These are phyloP conservation scores for Oryza meyeriana DNA, from an alignment of 176 grass and related monocot species.

Conservation along the genomic window DNA sequence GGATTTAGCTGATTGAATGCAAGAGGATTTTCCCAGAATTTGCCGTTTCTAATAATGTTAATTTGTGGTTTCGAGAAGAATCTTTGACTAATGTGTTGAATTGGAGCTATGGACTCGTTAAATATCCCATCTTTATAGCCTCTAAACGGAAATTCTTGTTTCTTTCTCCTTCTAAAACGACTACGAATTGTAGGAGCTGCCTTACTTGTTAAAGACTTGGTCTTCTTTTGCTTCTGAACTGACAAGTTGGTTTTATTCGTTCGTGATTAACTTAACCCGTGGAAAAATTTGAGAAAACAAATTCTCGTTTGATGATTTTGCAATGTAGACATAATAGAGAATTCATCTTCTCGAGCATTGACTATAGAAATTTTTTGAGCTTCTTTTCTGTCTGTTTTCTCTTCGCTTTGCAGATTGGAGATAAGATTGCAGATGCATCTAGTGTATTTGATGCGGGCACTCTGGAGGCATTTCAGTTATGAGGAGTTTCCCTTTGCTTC, in stretches of 20 bases:
- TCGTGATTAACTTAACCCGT: not conserved
- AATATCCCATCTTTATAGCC: not conserved
- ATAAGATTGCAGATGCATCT: conserved; percentile 56
- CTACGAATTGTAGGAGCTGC: not conserved
- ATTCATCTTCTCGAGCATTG: not conserved
- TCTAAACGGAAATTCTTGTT: not conserved
- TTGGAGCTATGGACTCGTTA: not conserved
- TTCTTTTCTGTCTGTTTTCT: not conserved
- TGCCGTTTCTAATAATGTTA: not conserved
- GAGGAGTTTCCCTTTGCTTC: conserved; percentile 50
- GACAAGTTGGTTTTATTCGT: not conserved
- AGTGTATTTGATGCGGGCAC: conserved; percentile 73
- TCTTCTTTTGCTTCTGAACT: not conserved
- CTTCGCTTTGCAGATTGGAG: conserved; percentile 60
- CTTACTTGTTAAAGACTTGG: not conserved
- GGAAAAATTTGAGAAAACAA: not conserved
- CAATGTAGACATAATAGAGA: not conserved
- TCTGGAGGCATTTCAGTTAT: conserved; percentile 67
- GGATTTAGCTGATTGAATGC: not conserved
- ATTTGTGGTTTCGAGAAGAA: not conserved
- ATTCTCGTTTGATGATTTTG: not conserved
- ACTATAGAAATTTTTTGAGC: not conserved
- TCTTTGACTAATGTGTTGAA: not conserved
- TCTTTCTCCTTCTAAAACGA: not conserved
- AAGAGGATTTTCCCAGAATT: not conserved